These are phyloP conservation scores for Rhodamnia rubescens DNA, from an alignment of 345 rosid species.

Conservation along the genomic window DNA sequence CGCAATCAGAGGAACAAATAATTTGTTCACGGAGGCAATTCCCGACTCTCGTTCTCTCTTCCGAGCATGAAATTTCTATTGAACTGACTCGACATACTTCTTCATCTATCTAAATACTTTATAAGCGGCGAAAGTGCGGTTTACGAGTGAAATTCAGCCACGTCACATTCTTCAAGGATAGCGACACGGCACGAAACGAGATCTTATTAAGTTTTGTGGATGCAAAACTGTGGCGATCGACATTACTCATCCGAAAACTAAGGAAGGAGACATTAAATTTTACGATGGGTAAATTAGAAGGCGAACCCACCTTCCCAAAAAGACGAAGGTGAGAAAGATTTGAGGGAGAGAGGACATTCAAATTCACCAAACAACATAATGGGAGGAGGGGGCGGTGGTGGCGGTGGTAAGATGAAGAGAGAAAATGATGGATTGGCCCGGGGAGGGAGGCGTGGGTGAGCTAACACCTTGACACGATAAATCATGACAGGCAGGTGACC, in stretches of 20 bases:
- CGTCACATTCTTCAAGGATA: too few relatives aligned
- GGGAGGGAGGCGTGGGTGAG: background rate
- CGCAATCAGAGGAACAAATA: background rate
- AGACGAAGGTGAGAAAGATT: too few relatives aligned
- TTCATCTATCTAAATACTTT: too few relatives aligned
- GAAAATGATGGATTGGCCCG: background rate
- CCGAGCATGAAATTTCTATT: background rate
- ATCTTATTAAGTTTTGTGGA: too few relatives aligned
- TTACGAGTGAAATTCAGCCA: too few relatives aligned
- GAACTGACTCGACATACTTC: too few relatives aligned
- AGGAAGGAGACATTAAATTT: background rate
- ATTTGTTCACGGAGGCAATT: too few relatives aligned
- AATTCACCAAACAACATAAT: background rate
- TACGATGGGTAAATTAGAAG: background rate
- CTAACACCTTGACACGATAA: background rate
- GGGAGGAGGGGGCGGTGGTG: background rate
- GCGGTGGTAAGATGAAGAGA: background rate
- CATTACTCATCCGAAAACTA: too few relatives aligned
- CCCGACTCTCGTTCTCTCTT: too few relatives aligned
- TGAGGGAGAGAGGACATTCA: background rate
- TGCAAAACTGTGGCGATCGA: too few relatives aligned
- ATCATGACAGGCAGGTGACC: background rate
- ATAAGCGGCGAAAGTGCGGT: too few relatives aligned
- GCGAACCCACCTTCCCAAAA: background rate
- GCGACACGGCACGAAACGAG: too few relatives aligned